These are phyloP conservation scores for Quercus glauca DNA, from an alignment of 306 rosid genomes.

Conservation along the genomic window DNA sequence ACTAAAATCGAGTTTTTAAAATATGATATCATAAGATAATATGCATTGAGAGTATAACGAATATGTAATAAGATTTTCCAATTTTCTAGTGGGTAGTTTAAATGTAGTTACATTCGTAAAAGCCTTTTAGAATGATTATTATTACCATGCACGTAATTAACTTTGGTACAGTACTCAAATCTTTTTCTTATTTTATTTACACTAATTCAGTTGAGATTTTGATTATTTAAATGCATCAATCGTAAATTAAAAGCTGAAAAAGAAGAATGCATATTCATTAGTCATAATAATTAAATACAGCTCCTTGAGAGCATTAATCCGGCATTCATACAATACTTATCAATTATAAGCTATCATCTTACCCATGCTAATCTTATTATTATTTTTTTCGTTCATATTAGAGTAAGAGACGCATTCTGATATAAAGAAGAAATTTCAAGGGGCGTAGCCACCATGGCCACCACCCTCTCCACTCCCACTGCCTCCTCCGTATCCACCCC, in stretches of 20 bases:
- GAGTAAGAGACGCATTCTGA: neutral
- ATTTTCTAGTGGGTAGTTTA: no score
- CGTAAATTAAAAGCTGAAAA: neutral
- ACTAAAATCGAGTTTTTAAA: no score
- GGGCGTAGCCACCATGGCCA: slow-evolving; percentile 47
- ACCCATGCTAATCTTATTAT: slow-evolving; percentile 24
- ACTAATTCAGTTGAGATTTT: neutral
- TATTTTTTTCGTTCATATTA: neutral
- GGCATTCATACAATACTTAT: neutral
- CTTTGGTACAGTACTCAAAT: neutral
- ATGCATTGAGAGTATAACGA: no score
- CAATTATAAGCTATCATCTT: slow-evolving; percentile 11
- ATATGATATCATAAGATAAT: no score
- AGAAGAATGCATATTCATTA: neutral
- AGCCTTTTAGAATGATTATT: neutral
- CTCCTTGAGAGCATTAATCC: neutral
- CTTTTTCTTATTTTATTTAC: neutral
- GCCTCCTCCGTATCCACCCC: slow-evolving; percentile 31
- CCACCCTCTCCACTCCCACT: slow-evolving; percentile 35
- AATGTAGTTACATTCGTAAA: no score
- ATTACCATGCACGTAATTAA: neutral
- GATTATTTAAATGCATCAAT: neutral
- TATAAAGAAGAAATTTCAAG: slow-evolving; percentile 12
- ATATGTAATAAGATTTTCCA: no score
- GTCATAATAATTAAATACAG: neutral